These are phyloP conservation scores for Aspergillus intermedius DNA, from an alignment of 2,329 filamentous ascomycete species.

Conservation along the genomic window DNA sequence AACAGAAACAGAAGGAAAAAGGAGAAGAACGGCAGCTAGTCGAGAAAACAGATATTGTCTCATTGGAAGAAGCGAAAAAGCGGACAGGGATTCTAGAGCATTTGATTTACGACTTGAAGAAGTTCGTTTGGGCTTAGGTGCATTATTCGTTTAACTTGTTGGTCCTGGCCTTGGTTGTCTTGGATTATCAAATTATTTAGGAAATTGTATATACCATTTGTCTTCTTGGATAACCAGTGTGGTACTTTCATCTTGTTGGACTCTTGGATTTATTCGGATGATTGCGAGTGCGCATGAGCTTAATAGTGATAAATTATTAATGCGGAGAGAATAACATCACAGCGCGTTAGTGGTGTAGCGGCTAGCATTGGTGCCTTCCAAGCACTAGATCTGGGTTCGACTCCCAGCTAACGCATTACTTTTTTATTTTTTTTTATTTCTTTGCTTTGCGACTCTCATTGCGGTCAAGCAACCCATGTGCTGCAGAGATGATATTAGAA, in stretches of 20 bases:
- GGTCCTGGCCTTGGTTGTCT: not conserved
- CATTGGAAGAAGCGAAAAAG: constrained; percentile 73
- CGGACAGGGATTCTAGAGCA: constrained; percentile 82
- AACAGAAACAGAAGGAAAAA: constrained; percentile 25
- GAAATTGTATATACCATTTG: not conserved
- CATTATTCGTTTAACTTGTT: not conserved
- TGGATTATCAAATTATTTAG: not conserved
- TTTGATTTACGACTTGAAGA: constrained; percentile 84
- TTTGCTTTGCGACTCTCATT: not conserved
- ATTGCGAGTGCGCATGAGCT: too few species aligned
- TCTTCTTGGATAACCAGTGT: not conserved
- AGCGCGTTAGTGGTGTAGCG: not conserved
- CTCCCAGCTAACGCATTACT: not conserved
- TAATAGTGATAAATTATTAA: too few species aligned
- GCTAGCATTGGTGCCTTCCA: not conserved
- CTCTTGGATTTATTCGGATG: not conserved
- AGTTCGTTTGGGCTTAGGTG: constrained; percentile 70
- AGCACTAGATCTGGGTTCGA: not conserved
- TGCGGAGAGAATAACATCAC: too few species aligned
- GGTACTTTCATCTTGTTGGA: not conserved
- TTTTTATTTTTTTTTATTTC: not conserved
- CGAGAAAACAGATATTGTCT: constrained; percentile 67
- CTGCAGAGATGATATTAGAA: too few species aligned
- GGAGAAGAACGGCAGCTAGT: constrained; percentile 35
- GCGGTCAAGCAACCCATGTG: too few species aligned